Conservation (phyloP, 768 basidiomycete genomes). For the Inosperma sp. region DNA sequence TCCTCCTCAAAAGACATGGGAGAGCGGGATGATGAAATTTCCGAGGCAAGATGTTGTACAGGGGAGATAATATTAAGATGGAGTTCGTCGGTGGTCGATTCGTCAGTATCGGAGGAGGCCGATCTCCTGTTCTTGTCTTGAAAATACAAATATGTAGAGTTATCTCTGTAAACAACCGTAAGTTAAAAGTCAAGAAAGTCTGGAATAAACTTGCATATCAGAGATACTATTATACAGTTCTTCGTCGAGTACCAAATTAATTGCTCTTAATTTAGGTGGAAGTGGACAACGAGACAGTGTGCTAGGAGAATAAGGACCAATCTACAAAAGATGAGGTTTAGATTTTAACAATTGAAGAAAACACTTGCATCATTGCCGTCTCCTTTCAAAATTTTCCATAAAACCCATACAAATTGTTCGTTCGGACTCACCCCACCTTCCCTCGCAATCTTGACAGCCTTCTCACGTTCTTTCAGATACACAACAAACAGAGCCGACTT, state of each 20-base stretch:
- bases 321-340: slow-evolving; percentile 38
- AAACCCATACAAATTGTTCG: slow-evolving; percentile 80
- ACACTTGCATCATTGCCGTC: slow-evolving; percentile 72
- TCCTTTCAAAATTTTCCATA: slow-evolving; percentile 83
- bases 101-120: slow-evolving; percentile 40
- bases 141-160: slow-evolving; percentile 42
- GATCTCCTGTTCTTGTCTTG: slow-evolving; percentile 37
- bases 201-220: slow-evolving; percentile 39
- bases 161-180: slow-evolving; percentile 33
- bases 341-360: not conserved
- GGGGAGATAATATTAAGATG: slow-evolving; percentile 16
- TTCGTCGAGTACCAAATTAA: slow-evolving; percentile 66
- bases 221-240: slow-evolving; percentile 48
- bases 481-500: slow-evolving; percentile 65
- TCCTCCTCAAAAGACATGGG: slow-evolving; percentile 49
- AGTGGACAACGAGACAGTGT: slow-evolving; percentile 70
- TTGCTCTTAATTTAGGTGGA: slow-evolving; percentile 69
- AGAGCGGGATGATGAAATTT: slow-evolving; percentile 19
- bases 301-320: slow-evolving; percentile 76
- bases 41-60: slow-evolving; percentile 16
- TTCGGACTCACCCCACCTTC: slow-evolving; percentile 50
- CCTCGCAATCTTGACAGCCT: slow-evolving; percentile 49
- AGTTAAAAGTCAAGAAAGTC: slow-evolving; percentile 3
- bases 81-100: slow-evolving; percentile 16
- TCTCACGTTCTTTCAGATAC: slow-evolving; percentile 63